phyloP scores from a whole-genome alignment of 2,329 filamentous ascomycete species.

The Falciphora oryzae region DNA sequence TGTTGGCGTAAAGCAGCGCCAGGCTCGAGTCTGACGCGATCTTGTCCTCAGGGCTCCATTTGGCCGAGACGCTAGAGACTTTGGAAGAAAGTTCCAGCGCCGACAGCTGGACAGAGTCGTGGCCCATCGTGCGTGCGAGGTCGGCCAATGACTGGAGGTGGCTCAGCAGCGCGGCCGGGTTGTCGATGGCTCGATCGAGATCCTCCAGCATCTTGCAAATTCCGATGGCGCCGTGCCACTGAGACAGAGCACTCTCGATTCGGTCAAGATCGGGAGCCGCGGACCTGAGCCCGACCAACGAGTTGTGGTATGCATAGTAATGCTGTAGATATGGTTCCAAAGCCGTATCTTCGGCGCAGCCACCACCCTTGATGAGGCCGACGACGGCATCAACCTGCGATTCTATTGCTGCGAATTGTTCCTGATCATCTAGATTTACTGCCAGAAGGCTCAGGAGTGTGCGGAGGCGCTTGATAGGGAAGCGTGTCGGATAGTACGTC shows the following conservation, averaged over 20 bases:
- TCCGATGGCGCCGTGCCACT: constrained; percentile 39
- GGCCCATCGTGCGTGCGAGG: constrained; percentile 45
- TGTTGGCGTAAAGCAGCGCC: constrained; percentile 45
- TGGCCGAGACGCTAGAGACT: constrained; percentile 33
- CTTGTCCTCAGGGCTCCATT: constrained; percentile 30
- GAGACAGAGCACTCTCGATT: constrained; percentile 30
- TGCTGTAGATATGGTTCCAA: constrained; percentile 42
- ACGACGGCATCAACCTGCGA: constrained; percentile 33
- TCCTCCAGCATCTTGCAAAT: constrained; percentile 33
- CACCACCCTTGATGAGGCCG: constrained; percentile 28
- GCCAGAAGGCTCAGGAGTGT: constrained; percentile 44
- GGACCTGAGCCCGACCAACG: constrained; percentile 36
- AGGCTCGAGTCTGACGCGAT: constrained; percentile 42
- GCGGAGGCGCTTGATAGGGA: constrained; percentile 47
- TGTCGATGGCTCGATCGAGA: constrained; percentile 40
- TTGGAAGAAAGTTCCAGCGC: constrained; percentile 40
- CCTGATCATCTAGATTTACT: constrained; percentile 40
- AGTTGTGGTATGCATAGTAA: constrained; percentile 39
- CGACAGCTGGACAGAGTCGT: constrained; percentile 38
- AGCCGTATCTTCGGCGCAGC: constrained; percentile 38
- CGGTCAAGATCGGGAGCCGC: constrained; percentile 20
- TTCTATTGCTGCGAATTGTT: constrained; percentile 32
- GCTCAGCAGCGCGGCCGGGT: constrained; percentile 41
- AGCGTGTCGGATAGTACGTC: constrained; percentile 42
- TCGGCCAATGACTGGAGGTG: constrained; percentile 46